Conservation (phyloP, 169 alveolate species). For the Besnoitia besnoiti region DNA sequence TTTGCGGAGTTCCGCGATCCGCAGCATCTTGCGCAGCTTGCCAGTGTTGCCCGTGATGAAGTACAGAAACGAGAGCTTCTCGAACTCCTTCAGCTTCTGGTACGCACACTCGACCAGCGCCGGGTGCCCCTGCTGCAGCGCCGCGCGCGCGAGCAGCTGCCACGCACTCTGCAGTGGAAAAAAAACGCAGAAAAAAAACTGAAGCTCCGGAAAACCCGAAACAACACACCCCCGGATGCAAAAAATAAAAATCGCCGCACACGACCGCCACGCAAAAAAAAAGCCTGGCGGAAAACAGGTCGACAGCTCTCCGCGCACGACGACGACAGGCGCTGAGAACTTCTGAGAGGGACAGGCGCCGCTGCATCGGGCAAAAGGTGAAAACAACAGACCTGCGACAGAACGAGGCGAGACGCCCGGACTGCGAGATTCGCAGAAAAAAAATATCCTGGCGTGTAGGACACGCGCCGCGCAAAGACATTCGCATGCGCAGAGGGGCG, state of each 20-base stretch:
- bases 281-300: background rate
- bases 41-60: slow-evolving; percentile 77
- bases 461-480: background rate
- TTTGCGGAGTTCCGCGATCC: slow-evolving; percentile 83
- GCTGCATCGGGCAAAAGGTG: background rate
- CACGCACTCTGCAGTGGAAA: slow-evolving; percentile 57
- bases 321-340: background rate
- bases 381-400: too few relatives aligned
- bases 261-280: background rate
- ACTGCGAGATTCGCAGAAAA: too few relatives aligned
- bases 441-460: too few relatives aligned
- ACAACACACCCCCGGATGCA: background rate
- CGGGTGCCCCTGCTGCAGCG: slow-evolving; percentile 86
- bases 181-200: background rate
- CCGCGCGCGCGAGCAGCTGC: slow-evolving; percentile 74
- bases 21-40: slow-evolving; percentile 85
- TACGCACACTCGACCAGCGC: slow-evolving; percentile 90
- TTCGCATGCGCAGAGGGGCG: background rate
- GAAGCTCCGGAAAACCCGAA: background rate
- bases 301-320: too few relatives aligned
- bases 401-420: too few relatives aligned
- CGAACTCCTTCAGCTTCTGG: slow-evolving; percentile 86
- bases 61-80: slow-evolving; percentile 87
- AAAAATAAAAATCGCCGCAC: background rate
- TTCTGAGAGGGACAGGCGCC: background rate